phyloP scores from a whole-genome alignment of 2,329 filamentous ascomycete species.

The Cercospora sp. region DNA sequence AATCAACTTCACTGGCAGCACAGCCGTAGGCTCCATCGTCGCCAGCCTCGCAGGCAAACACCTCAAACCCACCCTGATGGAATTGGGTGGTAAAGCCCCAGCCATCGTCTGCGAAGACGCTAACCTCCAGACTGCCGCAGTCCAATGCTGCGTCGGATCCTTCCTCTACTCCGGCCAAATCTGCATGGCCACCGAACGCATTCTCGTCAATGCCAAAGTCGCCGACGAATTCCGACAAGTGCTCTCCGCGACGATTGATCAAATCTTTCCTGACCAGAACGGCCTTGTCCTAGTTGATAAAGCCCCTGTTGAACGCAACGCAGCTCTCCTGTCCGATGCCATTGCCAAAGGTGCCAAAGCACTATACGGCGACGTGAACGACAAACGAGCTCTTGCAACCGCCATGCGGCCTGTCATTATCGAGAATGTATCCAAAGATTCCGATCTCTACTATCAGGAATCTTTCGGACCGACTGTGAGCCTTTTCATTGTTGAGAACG shows the following conservation, averaged over 20 bases:
- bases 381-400: conserved; percentile 24
- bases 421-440: conserved; percentile 63
- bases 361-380: conserved; percentile 49
- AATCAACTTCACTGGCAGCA: conserved; percentile 75
- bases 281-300: conserved; percentile 44
- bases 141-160: conserved; percentile 65
- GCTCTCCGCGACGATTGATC: conserved; percentile 50
- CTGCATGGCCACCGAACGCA: conserved; percentile 53
- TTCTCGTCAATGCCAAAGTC: conserved; percentile 51
- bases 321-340: conserved; percentile 56
- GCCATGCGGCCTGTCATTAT: conserved; percentile 66
- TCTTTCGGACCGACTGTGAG: conserved; percentile 74
- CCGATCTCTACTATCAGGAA: conserved; percentile 73
- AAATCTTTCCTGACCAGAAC: conserved; percentile 47
- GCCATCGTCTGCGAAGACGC: conserved; percentile 78
- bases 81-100: conserved; percentile 78
- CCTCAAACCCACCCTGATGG: conserved; percentile 75
- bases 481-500: conserved; percentile 62
- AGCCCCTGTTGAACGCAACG: conserved; percentile 53
- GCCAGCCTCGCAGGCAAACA: conserved; percentile 66
- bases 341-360: conserved; percentile 58
- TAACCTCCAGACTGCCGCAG: conserved; percentile 68
- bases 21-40: conserved; percentile 68
- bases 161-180: conserved; percentile 74
- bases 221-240: conserved; percentile 54